These are phyloP conservation scores for Erythrophleum ivorense DNA, from an alignment of 331 rosid species.

Conservation along the genomic window DNA sequence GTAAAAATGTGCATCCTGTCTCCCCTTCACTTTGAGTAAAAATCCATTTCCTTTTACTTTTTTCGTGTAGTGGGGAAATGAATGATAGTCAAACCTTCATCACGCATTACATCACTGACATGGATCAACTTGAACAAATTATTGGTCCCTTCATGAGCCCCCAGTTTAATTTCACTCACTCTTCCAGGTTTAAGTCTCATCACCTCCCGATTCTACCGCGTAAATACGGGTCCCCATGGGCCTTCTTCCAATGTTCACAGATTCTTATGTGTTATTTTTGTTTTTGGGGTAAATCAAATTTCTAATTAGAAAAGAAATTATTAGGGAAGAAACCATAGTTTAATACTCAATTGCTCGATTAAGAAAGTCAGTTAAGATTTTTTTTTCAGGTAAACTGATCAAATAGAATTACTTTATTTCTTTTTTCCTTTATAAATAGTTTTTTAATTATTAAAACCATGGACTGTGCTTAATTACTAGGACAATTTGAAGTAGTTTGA, in stretches of 20 bases:
- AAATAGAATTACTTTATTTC: no score
- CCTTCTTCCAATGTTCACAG: not conserved
- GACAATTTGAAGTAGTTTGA: no score
- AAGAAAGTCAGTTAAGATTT: no score
- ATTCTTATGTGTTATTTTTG: not conserved
- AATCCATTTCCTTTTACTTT: not conserved
- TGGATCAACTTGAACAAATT: not conserved
- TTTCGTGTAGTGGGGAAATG: slow-evolving; percentile 6
- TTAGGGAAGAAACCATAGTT: no score
- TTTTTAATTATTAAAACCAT: not conserved
- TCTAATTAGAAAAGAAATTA: no score
- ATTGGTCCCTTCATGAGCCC: slow-evolving; percentile 13
- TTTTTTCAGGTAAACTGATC: no score
- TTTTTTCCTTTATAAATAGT: no score
- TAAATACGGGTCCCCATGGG: not conserved
- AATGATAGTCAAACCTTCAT: slow-evolving; percentile 29
- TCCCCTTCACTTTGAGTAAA: not conserved
- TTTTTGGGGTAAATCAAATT: not conserved
- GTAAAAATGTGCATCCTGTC: slow-evolving; percentile 25
- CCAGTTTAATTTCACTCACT: slow-evolving; percentile 8
- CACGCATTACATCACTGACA: slow-evolving; percentile 31
- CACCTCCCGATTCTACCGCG: slow-evolving; percentile 16
- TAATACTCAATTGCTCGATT: no score
- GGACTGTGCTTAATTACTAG: not conserved
- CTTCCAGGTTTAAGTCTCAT: slow-evolving; percentile 22